Evolutionary conservation across 768 basidiomycete genomes (phyloP), one percentile per base, ranked within the genome.

Genomic region (Suillus occidentalis): DNA sequence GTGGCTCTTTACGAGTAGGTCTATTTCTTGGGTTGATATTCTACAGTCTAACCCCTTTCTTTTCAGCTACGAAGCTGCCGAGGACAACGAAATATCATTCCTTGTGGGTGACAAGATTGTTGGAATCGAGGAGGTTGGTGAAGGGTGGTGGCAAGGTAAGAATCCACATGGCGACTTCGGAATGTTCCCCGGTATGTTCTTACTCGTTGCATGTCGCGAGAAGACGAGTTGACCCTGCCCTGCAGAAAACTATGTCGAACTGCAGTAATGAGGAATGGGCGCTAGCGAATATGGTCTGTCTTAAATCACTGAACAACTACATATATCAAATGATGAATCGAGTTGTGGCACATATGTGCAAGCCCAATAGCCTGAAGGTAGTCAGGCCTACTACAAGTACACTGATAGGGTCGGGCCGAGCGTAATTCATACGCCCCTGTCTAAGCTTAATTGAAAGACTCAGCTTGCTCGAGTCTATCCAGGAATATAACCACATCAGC

Each of bases 11-110:
- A 91, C 73, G 89, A 88, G 90, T 93, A 71, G 69, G 89, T 80
- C 50, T 49, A 52, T 55, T 40, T 55, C 40, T 53, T 2, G 16
- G 28, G 18, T 20, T 47, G 20, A 39, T 28, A 28, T 20, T 42
- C 39, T 50, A 14, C 12, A 22, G 20, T 60, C n/a, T 66, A 45
- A 47, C 13, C 14, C 7, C 2, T 39, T 25, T 43, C 28, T 59
- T 1, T 62, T 8, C 58, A 95, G 92, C 67, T 97, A 96, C 71
- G 92, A 94, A 12, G 93, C 95, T 0, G 87, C 87, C 0, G 95
- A 97, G 73, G 94, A 95, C 69, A 97, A 98, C 72, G 95, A 97
- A 72, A 78, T 97, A 36, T 83, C 88, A 4, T 94, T 98, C 84
- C 79, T 74, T 37, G 95, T 94, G 74, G 93, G 92, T 34, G 95